Base-by-base conservation (phyloP, 352 stramenopile species). In the Globisporangium barbulae region DNA sequence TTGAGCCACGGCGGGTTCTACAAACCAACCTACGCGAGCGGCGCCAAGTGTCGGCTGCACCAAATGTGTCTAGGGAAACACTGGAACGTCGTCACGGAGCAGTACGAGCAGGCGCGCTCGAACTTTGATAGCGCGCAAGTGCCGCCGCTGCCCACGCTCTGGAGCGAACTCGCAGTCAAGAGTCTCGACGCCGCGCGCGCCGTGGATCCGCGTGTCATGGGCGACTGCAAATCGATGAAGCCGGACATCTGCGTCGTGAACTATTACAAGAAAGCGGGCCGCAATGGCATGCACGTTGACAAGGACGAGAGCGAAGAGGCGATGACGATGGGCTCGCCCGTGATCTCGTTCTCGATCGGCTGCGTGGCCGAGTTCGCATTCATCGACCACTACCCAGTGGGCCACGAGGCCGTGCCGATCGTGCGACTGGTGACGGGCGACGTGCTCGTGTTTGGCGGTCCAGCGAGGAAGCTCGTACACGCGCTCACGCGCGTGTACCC, bases 221-320 rank as follows among this genome's bases (percentile, higher is more conserved):
- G 82, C n/a, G 62, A 62, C 21, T 89, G 76, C 65, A 44, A 33
- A 7, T 39, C 47, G 12, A 79, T 91, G 68, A 65, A 33, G 21
- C 83, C 81, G 0, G 80, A 91, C 37, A 81, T 91, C 53, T 89
- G 79, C 49, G 79, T 90, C 21, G 80, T 89, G 54, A 90, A 90
- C 61, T 91, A 87, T 52, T 90, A 90, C 71, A 88, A 89, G 64
- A 87, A 88, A 61, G 79, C 79, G 21, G 83, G 83, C 0, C 72
- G 79, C 64, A 91, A 89, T 45, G 83, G 79, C 60, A 83, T 91
- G 76, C 82, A 91, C 64, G 71, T 88, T 25, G 82, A 91, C 72
- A 89, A 89, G 67, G 78, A 89, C 64, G 82, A 91, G 59, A 87
- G 78, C 49, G 65, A 65, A 2, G 72, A 79, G 52, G 81, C 82